Percentiles rank a stretch among this genome's conserved stretches.
These are phyloP conservation scores for Pseudomassariella vexata DNA, from an alignment of 2,329 filamentous ascomycete species.

Conservation along the genomic window DNA sequence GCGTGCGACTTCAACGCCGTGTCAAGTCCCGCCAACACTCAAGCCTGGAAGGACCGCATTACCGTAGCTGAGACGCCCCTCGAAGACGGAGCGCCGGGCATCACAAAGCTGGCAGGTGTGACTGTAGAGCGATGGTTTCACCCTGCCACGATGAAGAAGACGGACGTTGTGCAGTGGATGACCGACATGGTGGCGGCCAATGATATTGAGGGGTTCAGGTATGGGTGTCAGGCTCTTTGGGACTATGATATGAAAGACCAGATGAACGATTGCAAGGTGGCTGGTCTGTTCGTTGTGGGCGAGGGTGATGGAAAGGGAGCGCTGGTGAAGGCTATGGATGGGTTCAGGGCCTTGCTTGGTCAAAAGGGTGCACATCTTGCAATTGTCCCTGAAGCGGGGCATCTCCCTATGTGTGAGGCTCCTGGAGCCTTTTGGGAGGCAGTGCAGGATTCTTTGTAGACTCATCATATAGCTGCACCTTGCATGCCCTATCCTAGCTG, in stretches of 20 bases:
- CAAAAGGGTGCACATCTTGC: slow-evolving; percentile 50
- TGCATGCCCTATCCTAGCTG: no score
- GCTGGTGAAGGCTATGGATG: slow-evolving; percentile 73
- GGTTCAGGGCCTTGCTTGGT: slow-evolving; percentile 58
- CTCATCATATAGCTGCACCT: no score
- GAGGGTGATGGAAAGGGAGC: slow-evolving; percentile 65
- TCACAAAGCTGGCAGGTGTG: slow-evolving; percentile 58
- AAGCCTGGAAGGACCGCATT: slow-evolving; percentile 75
- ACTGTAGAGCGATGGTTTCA: slow-evolving; percentile 81
- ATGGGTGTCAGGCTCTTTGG: slow-evolving; percentile 65
- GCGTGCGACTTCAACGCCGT: slow-evolving; percentile 73
- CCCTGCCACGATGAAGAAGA: slow-evolving; percentile 41
- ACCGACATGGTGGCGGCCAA: slow-evolving; percentile 66
- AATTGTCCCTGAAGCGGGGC: slow-evolving; percentile 65
- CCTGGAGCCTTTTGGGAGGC: slow-evolving; percentile 62
- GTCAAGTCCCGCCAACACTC: slow-evolving; percentile 67
- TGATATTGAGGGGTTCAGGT: slow-evolving; percentile 62
- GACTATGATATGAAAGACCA: slow-evolving; percentile 59
- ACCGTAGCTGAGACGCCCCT: slow-evolving; percentile 52
- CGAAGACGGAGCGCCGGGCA: slow-evolving; percentile 48
- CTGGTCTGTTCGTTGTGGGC: slow-evolving; percentile 66
- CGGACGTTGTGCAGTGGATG: slow-evolving; percentile 47
- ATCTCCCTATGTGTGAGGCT: slow-evolving; percentile 79
- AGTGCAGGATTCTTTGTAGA: slow-evolving; percentile 51
- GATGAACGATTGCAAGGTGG: slow-evolving; percentile 49